phyloP scores from a whole-genome alignment of 495 filamentous ascomycete genomes.

The Parmelia sp. region DNA sequence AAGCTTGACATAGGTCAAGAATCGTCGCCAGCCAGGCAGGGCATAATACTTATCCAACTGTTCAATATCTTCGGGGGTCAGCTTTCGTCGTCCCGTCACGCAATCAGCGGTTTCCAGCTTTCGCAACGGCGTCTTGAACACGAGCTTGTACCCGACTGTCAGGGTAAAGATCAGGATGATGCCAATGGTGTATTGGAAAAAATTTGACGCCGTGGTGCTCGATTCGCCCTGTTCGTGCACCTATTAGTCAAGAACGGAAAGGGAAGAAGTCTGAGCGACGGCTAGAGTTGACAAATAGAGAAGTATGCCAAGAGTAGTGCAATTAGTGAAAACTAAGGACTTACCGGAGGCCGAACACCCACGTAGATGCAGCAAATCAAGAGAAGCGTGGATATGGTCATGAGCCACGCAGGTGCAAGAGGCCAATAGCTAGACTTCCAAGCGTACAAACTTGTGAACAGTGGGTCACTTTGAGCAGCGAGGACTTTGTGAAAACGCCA shows the following conservation, averaged over 20 bases:
- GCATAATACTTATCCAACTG: conserved; percentile 28
- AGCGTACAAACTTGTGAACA: conserved; percentile 27
- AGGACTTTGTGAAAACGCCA: conserved; percentile 31
- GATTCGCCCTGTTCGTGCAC: conserved; percentile 2
- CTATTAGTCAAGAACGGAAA: background rate
- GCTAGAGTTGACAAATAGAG: background rate
- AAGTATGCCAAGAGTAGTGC: background rate
- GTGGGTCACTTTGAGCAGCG: conserved; percentile 30
- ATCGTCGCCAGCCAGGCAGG: conserved; percentile 24
- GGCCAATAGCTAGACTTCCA: conserved; percentile 33
- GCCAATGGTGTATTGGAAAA: conserved; percentile 34
- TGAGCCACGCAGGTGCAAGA: conserved; percentile 28
- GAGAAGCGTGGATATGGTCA: conserved; percentile 20
- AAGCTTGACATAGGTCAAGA: conserved; percentile 26
- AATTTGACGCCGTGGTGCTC: conserved; percentile 25
- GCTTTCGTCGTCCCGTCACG: conserved; percentile 24
- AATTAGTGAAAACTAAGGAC: background rate
- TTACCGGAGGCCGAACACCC: conserved; percentile 16
- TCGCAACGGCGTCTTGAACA: conserved; percentile 23
- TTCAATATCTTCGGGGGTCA: conserved; percentile 25
- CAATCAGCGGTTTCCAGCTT: conserved; percentile 26
- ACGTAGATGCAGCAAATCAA: conserved; percentile 24
- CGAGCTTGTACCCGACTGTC: conserved; percentile 28
- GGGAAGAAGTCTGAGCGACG: background rate
- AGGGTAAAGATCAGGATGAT: conserved; percentile 25